These are phyloP conservation scores for Macrophomina phaseolina DNA, from an alignment of 2,329 filamentous ascomycete genomes.

Conservation along the genomic window DNA sequence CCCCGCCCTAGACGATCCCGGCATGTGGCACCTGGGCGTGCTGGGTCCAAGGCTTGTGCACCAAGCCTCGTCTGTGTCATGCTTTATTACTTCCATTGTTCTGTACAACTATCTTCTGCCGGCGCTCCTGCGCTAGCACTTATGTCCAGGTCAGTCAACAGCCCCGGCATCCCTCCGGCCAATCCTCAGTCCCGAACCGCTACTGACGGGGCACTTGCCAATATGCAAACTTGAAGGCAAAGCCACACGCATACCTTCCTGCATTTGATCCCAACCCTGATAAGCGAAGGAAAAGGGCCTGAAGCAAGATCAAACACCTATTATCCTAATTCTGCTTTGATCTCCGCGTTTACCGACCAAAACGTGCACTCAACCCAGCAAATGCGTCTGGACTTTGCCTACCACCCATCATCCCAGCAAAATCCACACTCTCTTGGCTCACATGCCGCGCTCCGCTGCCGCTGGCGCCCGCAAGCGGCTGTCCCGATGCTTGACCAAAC, in stretches of 20 bases:
- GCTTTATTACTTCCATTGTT: constrained; percentile 8
- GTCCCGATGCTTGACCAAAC: constrained; percentile 45
- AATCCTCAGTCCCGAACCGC: not conserved
- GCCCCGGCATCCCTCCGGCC: not conserved
- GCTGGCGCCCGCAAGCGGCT: constrained; percentile 31
- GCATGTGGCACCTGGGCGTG: not conserved
- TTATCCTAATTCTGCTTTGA: not conserved
- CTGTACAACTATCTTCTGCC: constrained; percentile 12
- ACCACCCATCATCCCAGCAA: constrained; percentile 66
- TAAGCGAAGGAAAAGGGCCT: not conserved
- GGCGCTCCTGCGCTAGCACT: not conserved
- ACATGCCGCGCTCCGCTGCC: constrained; percentile 48
- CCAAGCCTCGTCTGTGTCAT: not conserved
- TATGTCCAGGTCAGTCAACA: not conserved
- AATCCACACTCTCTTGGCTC: constrained; percentile 74
- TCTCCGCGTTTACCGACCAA: constrained; percentile 7
- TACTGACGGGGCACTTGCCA: not conserved
- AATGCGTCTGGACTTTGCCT: constrained; percentile 82
- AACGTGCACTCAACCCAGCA: constrained; percentile 69
- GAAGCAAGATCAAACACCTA: not conserved
- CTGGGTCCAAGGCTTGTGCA: not conserved
- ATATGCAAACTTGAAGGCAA: not conserved
- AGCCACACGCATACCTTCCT: not conserved
- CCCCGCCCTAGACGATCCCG: not conserved
- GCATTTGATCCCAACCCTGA: not conserved